Conservation (phyloP, 768 basidiomycete species). For the Steccherinum ochraceum region DNA sequence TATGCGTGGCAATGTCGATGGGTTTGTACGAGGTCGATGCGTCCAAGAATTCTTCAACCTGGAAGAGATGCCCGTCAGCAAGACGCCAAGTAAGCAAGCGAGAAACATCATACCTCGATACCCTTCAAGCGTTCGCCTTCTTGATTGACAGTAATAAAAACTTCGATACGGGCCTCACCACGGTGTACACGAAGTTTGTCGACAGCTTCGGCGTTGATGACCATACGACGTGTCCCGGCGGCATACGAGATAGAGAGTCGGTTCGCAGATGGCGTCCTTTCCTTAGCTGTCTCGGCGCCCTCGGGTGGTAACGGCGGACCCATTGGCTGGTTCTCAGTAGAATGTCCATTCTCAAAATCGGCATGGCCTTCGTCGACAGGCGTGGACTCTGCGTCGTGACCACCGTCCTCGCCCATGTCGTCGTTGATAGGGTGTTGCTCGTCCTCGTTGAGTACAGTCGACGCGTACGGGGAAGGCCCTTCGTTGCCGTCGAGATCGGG, state of each 20-base stretch:
- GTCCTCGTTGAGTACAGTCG: slow-evolving; percentile 13
- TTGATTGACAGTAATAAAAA: slow-evolving; percentile 54
- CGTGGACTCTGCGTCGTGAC: slow-evolving; percentile 8
- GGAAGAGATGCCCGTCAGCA: slow-evolving; percentile 1
- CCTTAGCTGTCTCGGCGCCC: slow-evolving; percentile 25
- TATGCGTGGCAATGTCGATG: slow-evolving; percentile 39
- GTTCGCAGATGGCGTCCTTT: slow-evolving; percentile 63
- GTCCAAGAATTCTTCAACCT: slow-evolving; percentile 76
- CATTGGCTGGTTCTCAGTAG: background rate
- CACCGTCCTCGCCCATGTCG: slow-evolving; percentile 5
- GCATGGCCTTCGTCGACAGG: background rate
- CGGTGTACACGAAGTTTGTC: slow-evolving; percentile 76
- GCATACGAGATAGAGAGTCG: slow-evolving; percentile 95
- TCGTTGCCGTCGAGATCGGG: slow-evolving; percentile 32
- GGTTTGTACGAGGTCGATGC: slow-evolving; percentile 64
- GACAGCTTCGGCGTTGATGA: slow-evolving; percentile 85
- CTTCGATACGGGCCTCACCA: slow-evolving; percentile 80
- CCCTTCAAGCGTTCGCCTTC: slow-evolving; percentile 59
- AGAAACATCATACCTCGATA: slow-evolving; percentile 52
- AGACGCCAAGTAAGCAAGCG: slow-evolving; percentile 3
- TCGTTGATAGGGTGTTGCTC: background rate
- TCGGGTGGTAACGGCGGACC: background rate
- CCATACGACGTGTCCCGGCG: slow-evolving; percentile 77
- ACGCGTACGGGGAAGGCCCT: slow-evolving; percentile 12
- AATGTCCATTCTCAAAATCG: background rate